phyloP scores from a whole-genome alignment of 1,284 basidiomycete genomes.

The Irpex rosettiformis region DNA sequence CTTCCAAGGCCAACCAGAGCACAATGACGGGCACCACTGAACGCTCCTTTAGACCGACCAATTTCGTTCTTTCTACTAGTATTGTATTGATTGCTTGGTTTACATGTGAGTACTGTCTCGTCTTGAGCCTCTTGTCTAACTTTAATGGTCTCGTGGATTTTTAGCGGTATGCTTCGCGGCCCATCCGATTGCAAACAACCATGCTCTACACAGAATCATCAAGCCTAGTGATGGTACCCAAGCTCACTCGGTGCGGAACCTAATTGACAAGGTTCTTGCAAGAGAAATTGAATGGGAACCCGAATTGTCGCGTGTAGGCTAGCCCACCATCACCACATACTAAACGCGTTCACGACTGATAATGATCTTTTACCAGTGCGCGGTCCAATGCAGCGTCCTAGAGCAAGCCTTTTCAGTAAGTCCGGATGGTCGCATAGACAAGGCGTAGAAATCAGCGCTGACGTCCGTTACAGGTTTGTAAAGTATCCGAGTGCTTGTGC shows the following conservation, averaged over 20 bases:
- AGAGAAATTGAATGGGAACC: slow-evolving; percentile 7
- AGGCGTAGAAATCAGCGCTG: background rate
- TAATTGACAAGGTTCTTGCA: background rate
- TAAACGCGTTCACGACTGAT: background rate
- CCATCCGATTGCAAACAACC: too few relatives aligned
- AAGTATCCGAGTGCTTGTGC: slow-evolving; percentile 5
- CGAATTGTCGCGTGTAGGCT: background rate
- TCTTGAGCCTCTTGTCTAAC: background rate
- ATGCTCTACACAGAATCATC: background rate
- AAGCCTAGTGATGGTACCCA: background rate
- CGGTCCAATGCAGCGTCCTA: background rate
- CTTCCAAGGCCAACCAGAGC: too few relatives aligned
- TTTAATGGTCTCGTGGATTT: too few relatives aligned
- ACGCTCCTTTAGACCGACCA: background rate
- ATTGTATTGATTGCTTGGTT: background rate
- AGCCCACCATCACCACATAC: background rate
- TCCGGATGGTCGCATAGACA: background rate
- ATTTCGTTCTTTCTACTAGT: background rate
- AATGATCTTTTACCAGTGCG: background rate
- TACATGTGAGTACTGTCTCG: background rate
- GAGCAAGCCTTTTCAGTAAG: slow-evolving; percentile 2
- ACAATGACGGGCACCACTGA: too few relatives aligned
- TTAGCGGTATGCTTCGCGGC: too few relatives aligned
- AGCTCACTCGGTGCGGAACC: background rate
- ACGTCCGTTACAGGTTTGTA: background rate